Evolutionary conservation across 1,284 basidiomycete species (phyloP), one percentile per base, ranked within the genome.

Genomic region (Cryptococcus floricola): DNA sequence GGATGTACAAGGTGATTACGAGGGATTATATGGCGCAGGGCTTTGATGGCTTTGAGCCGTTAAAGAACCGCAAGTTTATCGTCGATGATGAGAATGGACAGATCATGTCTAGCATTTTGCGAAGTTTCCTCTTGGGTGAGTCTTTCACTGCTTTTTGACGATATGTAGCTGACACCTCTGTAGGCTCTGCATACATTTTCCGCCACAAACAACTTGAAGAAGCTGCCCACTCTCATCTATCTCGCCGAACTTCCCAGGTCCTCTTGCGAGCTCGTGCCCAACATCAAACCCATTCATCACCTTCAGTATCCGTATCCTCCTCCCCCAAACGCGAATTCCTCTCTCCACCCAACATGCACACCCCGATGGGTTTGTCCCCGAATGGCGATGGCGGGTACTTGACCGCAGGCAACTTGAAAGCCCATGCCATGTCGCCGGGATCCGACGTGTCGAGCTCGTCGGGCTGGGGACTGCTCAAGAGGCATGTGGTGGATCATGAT

Each of bases 71-170:
- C 75, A 81, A 69, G 54, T 86, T 86, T 65, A 81, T 94, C 38
- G 82, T 95, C 19, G 89, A 94, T 65, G 86, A 92, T 62, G 92
- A 96, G 73, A 83, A 83, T 53, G 92, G 92, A 0, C 83, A 87
- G 63, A 80, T 91, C 59, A 87, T 91, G 84, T 88, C 86, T 68
- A 79, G 82, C 19, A 84, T 95, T 53, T 87, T 95, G 27, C 82
- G 92, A 61, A 88, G 87, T 65, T 94, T 91, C 74, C 78, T 95
- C 5, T 81, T 95, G 27, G 92, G 91, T 88, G 60, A 57, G 84
- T 69, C 13, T 27, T 12, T 2, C 37, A 7, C 19, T 14, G 41
- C 10, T n/a, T 12, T 25, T 12, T 1, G 27, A 9, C 16, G 41
- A 12, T 13, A 12, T 48, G 39, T 16, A 39, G 5, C 13, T 47